Conservation (phyloP, 495 filamentous ascomycete genomes). For the Ramalina intermedia region DNA sequence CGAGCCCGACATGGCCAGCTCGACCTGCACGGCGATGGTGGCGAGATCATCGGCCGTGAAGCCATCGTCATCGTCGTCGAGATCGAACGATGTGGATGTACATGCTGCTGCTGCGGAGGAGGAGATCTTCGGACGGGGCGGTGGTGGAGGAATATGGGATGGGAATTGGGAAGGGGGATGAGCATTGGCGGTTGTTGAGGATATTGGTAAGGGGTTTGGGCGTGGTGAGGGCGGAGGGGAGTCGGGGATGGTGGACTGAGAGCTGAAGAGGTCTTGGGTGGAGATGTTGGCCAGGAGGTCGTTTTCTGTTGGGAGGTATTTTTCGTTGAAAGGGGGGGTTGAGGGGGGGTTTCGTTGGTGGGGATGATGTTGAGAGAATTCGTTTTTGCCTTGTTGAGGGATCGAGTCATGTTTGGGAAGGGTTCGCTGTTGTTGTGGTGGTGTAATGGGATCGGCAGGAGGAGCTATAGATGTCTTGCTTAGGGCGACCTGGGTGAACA, state of each 20-base stretch:
- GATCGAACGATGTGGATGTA: background rate
- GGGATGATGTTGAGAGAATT: background rate
- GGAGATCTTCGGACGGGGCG: background rate
- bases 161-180: background rate
- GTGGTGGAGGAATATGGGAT: background rate
- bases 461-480: too few species aligned
- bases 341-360: background rate
- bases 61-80: conserved; percentile 3
- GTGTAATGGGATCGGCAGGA: too few species aligned
- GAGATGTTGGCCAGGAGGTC: background rate
- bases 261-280: conserved; percentile 1
- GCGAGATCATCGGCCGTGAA: conserved; percentile 8
- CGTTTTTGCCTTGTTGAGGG: background rate
- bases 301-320: background rate
- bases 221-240: background rate
- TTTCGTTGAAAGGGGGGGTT: background rate
- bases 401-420: background rate
- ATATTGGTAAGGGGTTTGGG: background rate
- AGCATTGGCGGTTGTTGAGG: background rate
- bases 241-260: background rate
- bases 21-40: background rate
- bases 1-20: background rate
- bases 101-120: background rate
- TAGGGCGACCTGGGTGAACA: background rate
- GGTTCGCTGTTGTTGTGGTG: background rate